These are phyloP conservation scores for Salvia sclarea DNA, from an alignment of 305 asterid genomes.

Conservation along the genomic window DNA sequence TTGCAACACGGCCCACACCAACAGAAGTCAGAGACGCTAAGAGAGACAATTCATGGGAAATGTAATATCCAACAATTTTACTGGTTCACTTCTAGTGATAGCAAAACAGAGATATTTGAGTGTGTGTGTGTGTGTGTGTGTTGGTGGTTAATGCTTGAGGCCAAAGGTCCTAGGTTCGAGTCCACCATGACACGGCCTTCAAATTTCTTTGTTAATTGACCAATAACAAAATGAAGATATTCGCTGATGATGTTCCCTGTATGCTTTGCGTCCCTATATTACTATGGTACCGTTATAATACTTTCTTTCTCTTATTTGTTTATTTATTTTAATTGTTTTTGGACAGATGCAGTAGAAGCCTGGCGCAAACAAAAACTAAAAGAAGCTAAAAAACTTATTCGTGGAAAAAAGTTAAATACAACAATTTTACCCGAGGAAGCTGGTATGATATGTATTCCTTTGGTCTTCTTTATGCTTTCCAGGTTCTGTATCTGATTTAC, in stretches of 20 bases:
- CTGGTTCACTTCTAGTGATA: neutral
- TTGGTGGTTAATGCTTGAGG: no score
- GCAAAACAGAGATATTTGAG: neutral
- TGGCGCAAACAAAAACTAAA: constrained; percentile 73
- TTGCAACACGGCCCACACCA: neutral
- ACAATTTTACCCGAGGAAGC: constrained; percentile 70
- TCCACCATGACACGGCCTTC: no score
- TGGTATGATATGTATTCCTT: constrained; percentile 42
- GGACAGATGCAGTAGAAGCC: constrained; percentile 69
- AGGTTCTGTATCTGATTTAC: neutral
- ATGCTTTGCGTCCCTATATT: neutral
- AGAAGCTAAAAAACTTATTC: constrained; percentile 54
- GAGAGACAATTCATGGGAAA: neutral
- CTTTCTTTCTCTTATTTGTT: neutral
- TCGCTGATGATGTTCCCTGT: neutral
- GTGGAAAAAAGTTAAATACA: constrained; percentile 52
- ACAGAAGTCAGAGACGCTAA: neutral
- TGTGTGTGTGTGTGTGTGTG: no score
- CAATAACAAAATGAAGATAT: neutral
- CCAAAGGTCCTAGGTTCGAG: no score
- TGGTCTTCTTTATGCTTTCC: neutral
- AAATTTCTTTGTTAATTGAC: no score
- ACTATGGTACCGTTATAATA: constrained; percentile 12
- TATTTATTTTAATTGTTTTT: neutral
- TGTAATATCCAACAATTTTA: neutral